Conservation (phyloP, 2,329 filamentous ascomycete genomes). For the Nigrospora osmanthi region DNA sequence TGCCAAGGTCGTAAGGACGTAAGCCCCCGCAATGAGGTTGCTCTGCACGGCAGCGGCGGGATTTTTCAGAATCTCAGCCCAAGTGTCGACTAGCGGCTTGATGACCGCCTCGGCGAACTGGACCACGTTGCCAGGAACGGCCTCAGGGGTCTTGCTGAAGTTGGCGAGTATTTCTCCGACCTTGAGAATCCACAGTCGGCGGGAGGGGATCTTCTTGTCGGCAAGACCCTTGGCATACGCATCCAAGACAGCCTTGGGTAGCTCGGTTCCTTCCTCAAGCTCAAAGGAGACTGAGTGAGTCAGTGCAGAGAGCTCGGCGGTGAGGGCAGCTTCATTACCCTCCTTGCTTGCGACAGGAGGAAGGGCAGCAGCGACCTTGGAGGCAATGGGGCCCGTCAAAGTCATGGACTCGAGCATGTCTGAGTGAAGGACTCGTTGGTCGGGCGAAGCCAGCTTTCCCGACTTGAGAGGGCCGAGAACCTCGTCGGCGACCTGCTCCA, state of each 20-base stretch:
- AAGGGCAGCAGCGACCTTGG: conserved; percentile 59
- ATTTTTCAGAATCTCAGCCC: conserved; percentile 72
- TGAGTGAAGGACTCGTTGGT: conserved; percentile 76
- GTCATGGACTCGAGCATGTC: conserved; percentile 67
- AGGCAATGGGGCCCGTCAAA: conserved; percentile 52
- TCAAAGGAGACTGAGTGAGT: conserved; percentile 56
- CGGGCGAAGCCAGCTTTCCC: conserved; percentile 75
- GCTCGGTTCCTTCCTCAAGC: conserved; percentile 49
- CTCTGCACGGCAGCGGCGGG: conserved; percentile 72
- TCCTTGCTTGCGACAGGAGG: conserved; percentile 70
- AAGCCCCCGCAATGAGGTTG: conserved; percentile 73
- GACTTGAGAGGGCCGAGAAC: conserved; percentile 72
- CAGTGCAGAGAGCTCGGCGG: conserved; percentile 67
- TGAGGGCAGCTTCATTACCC: conserved; percentile 76
- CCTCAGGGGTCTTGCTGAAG: conserved; percentile 32
- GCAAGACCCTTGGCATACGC: conserved; percentile 71
- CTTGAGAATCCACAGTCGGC: conserved; percentile 73
- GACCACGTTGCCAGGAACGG: conserved; percentile 37
- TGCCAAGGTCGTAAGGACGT: conserved; percentile 61
- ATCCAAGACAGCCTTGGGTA: conserved; percentile 62
- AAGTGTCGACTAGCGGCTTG: conserved; percentile 56
- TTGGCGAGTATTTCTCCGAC: conserved; percentile 64
- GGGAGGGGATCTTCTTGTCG: conserved; percentile 75
- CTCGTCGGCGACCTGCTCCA: conserved; percentile 69
- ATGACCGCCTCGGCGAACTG: conserved; percentile 46